Conservation (phyloP, 257 asterid genomes). For the Rehmannia glutinosa region DNA sequence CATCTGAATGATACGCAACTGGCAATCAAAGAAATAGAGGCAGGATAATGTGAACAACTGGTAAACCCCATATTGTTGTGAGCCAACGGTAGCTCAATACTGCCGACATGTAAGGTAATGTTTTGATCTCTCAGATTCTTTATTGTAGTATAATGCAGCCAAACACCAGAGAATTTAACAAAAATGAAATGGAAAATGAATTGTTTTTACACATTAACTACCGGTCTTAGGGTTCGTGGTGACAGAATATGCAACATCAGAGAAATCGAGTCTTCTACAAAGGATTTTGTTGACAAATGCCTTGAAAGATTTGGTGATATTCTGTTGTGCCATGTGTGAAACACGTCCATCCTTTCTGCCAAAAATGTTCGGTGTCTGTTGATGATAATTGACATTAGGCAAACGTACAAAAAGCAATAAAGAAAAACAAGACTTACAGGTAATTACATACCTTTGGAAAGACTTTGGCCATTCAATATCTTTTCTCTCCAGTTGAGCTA, state of each 20-base stretch:
- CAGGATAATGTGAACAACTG: constrained; percentile 1
- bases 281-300: constrained; percentile 77
- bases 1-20: constrained; percentile 15
- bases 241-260: constrained; percentile 79
- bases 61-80: background rate
- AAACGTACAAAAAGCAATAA: background rate
- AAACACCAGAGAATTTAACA: constrained; percentile 8
- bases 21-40: constrained; percentile 3
- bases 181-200: constrained; percentile 10
- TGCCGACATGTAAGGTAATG: background rate
- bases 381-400: constrained; percentile 17
- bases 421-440: constrained; percentile 10
- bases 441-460: constrained; percentile 61
- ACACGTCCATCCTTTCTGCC: constrained; percentile 72
- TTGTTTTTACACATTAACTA: constrained; percentile 28
- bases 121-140: background rate
- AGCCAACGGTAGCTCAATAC: background rate
- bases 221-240: constrained; percentile 88
- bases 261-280: constrained; percentile 79
- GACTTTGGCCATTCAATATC: constrained; percentile 95
- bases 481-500: constrained; percentile 77
- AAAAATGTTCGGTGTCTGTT: constrained; percentile 56
- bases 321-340: constrained; percentile 70
- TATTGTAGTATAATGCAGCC: background rate
- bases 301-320: constrained; percentile 78